Percentiles rank a stretch among this genome's conserved stretches.
These are phyloP conservation scores for Rhynchospora tenuis DNA, from an alignment of 176 grass and related monocot genomes.

Conservation along the genomic window DNA sequence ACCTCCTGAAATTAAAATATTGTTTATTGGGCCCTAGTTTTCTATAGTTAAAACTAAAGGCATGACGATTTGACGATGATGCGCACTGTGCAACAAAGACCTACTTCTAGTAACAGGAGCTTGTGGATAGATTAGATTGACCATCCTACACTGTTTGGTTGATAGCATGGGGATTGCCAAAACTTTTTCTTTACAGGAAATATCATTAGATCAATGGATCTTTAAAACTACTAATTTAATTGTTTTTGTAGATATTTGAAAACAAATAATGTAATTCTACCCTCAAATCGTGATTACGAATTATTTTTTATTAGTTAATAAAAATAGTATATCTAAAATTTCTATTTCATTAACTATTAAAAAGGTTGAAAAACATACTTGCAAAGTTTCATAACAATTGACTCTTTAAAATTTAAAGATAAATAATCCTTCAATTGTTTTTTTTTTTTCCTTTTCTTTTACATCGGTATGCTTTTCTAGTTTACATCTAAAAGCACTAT, in stretches of 20 bases:
- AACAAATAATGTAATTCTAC: background rate
- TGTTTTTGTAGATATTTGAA: background rate
- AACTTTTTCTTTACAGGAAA: background rate
- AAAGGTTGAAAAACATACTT: no score
- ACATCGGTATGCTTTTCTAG: background rate
- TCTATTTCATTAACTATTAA: no score
- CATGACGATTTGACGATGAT: background rate
- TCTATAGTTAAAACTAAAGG: background rate
- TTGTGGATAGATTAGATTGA: background rate
- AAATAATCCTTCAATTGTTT: conserved; percentile 5
- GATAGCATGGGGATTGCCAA: background rate
- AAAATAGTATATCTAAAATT: no score
- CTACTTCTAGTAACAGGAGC: background rate
- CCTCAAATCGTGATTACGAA: no score
- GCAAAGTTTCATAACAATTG: no score
- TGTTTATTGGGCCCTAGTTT: background rate
- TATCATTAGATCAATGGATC: background rate
- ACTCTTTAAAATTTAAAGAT: background rate
- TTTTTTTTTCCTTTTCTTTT: background rate
- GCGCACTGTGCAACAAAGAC: background rate
- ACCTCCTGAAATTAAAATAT: background rate
- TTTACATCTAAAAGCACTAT: background rate
- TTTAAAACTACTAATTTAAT: background rate
- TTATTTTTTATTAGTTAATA: no score
- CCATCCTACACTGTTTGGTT: background rate